phyloP scores from a whole-genome alignment of 2,329 filamentous ascomycete genomes.

The Amesomyces nigricolor region DNA sequence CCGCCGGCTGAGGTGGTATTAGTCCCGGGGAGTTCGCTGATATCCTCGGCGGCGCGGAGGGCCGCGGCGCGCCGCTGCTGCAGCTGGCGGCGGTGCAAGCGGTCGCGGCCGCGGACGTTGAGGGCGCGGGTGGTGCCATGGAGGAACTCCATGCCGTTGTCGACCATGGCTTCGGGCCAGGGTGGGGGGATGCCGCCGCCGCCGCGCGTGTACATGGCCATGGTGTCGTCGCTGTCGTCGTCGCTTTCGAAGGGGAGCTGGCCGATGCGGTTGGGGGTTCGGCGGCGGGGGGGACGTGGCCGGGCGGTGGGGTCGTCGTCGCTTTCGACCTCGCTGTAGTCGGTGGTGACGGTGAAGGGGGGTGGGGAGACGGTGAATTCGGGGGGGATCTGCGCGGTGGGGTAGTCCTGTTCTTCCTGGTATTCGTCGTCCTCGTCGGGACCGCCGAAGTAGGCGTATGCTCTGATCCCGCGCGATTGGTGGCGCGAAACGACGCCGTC shows the following conservation, averaged over 20 bases:
- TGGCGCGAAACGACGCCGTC: constrained; percentile 45
- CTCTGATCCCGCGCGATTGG: constrained; percentile 40
- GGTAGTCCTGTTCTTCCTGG: constrained; percentile 40
- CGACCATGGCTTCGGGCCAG: constrained; percentile 12
- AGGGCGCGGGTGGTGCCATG: neutral
- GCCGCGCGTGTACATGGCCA: neutral
- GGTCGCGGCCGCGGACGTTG: neutral
- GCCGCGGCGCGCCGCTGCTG: neutral
- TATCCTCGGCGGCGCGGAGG: too few relatives aligned
- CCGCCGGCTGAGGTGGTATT: constrained; percentile 22
- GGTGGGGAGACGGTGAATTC: constrained; percentile 47
- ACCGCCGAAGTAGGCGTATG: constrained; percentile 39
- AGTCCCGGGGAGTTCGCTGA: constrained; percentile 22
- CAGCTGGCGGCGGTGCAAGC: neutral
- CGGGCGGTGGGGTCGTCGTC: constrained; percentile 31
- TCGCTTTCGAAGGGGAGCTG: constrained; percentile 50
- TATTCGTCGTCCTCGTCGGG: constrained; percentile 32
- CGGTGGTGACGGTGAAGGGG: constrained; percentile 51
- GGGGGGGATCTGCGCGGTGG: constrained; percentile 49
- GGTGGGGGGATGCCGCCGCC: constrained; percentile 32
- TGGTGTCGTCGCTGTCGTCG: constrained; percentile 36
- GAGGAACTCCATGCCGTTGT: constrained; percentile 15
- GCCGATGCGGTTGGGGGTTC: constrained; percentile 48
- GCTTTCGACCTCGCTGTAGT: constrained; percentile 56
- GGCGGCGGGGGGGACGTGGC: constrained; percentile 29